Conservation (phyloP, 805 yeast genomes). For the Myxozyma vanderwaltii region DNA sequence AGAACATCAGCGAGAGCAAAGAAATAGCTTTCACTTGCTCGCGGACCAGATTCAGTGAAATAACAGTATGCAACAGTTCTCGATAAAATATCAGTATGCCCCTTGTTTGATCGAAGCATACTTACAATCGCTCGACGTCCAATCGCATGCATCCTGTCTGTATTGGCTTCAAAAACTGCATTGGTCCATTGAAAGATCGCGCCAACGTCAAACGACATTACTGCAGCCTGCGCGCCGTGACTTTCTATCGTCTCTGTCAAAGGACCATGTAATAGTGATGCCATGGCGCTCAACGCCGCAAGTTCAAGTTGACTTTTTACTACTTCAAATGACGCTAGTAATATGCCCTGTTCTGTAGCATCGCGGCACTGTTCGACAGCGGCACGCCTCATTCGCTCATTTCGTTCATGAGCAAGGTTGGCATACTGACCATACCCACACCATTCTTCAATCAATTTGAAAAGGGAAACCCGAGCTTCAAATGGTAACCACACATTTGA, state of each 20-base stretch:
- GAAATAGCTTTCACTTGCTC: constrained; percentile 69
- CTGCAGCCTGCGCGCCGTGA: constrained; percentile 49
- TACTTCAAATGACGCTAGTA: constrained; percentile 76
- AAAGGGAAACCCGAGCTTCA: constrained; percentile 80
- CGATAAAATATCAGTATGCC: constrained; percentile 52
- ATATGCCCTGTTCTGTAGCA: constrained; percentile 42
- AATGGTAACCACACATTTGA: constrained; percentile 71
- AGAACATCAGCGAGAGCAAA: constrained; percentile 68
- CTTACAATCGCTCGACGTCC: constrained; percentile 75
- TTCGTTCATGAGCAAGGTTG: constrained; percentile 64
- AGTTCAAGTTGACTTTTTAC: constrained; percentile 70
- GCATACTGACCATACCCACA: constrained; percentile 81
- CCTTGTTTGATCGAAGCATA: constrained; percentile 62
- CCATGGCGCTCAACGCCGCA: constrained; percentile 81
- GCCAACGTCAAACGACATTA: constrained; percentile 69
- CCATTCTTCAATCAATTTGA: constrained; percentile 87
- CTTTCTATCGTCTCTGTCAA: constrained; percentile 49
- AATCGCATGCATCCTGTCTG: constrained; percentile 59
- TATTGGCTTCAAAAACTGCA: constrained; percentile 58
- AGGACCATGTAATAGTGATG: constrained; percentile 70
- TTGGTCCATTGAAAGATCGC: constrained; percentile 81
- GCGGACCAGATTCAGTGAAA: constrained; percentile 51
- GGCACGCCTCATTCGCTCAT: constrained; percentile 54
- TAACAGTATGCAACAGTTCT: constrained; percentile 77
- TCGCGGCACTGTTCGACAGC: constrained; percentile 45